Evolutionary conservation across 2,329 filamentous ascomycete species (phyloP).

Genomic region (Fusarium buxicola): DNA sequence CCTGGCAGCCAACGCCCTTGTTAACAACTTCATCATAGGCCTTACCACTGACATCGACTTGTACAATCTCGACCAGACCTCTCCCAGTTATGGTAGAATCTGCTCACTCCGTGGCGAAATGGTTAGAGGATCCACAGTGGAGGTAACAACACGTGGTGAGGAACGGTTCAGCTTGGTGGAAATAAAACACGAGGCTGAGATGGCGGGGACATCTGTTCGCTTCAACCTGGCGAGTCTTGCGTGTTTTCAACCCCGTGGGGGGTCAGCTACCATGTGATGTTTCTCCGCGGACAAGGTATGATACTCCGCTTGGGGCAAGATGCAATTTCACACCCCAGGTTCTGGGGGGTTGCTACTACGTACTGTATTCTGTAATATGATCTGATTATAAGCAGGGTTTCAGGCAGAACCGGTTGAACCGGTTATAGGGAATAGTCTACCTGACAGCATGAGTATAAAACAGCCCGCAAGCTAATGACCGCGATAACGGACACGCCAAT

Average conservation of each 20-base stretch:
- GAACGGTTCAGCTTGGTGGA: not conserved
- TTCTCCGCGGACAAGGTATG: conserved; percentile 29
- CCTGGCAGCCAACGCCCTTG: not conserved
- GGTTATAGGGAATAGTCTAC: conserved; percentile 11
- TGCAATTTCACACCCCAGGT: conserved; percentile 11
- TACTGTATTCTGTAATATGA: conserved; percentile 22
- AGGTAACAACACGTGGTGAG: not conserved
- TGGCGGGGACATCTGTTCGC: not conserved
- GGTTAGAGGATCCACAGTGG: conserved; percentile 6
- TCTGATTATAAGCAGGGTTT: not conserved
- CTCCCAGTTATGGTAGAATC: not conserved
- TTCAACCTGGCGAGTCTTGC: no score
- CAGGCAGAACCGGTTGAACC: conserved; percentile 7
- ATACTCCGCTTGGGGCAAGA: conserved; percentile 15
- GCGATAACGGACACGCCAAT: not conserved
- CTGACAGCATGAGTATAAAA: conserved; percentile 2
- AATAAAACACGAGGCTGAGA: conserved; percentile 20
- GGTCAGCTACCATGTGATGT: conserved; percentile 22
- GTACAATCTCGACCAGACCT: not conserved
- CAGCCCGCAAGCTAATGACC: not conserved
- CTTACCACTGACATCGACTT: not conserved
- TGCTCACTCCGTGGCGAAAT: conserved; percentile 13
- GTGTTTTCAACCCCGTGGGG: conserved; percentile 26
- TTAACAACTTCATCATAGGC: conserved; percentile 11
- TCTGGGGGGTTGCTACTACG: no score